A percentile compares a stretch with the other conserved stretches of the same genome.
phyloP scores from a whole-genome alignment of 345 rosid species.

The Trapa incisa region DNA sequence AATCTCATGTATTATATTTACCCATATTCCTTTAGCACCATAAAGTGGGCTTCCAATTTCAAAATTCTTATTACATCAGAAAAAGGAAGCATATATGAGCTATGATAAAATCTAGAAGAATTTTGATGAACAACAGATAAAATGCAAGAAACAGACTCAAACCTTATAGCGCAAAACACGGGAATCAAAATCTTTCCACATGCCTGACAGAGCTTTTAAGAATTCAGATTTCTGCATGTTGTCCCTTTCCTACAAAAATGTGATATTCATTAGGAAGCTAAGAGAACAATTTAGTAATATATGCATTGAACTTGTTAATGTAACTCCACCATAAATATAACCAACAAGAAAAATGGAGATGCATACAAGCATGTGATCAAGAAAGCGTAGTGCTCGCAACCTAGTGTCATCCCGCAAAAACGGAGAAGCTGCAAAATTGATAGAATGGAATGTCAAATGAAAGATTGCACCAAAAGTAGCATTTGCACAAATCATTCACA shows the following conservation, averaged over 20 bases:
- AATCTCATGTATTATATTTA: neutral
- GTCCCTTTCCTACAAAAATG: constrained; percentile 67
- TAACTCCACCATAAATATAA: neutral
- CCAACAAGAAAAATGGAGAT: constrained; percentile 7
- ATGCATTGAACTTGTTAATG: neutral
- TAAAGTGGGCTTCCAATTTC: neutral
- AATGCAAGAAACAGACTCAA: constrained; percentile 15
- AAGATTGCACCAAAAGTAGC: neutral
- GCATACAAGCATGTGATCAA: constrained; percentile 96
- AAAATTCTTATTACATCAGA: neutral
- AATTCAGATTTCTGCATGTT: constrained; percentile 99
- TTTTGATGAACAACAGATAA: neutral
- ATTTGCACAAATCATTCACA: neutral
- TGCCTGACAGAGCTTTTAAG: constrained; percentile 87
- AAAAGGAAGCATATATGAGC: neutral
- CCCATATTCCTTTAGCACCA: neutral
- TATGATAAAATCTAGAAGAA: neutral
- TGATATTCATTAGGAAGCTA: neutral
- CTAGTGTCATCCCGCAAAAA: constrained; percentile 89
- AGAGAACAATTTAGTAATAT: neutral
- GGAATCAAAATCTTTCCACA: constrained; percentile 98
- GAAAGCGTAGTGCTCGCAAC: constrained; percentile 98
- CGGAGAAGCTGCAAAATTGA: constrained; percentile 47
- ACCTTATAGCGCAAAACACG: constrained; percentile 98
- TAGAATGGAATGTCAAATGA: neutral